Evolutionary conservation across 768 basidiomycete genomes (phyloP).

Genomic region (Scleroderma citrinum): DNA sequence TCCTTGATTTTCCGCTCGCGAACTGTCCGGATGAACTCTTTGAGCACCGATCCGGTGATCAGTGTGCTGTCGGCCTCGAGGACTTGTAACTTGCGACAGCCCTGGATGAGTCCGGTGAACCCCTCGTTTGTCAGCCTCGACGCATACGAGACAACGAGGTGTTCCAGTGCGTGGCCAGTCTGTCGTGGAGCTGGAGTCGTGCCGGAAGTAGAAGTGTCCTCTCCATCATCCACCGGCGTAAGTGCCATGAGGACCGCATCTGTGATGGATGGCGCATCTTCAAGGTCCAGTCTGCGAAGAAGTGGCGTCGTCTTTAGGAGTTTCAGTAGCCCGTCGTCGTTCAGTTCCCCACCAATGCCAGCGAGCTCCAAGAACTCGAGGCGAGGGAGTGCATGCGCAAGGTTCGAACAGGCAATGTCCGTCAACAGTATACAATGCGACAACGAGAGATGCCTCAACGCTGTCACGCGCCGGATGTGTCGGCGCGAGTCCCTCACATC

Average conservation of each 20-base stretch:
- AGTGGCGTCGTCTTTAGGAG: constrained; percentile 64
- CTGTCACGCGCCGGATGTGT: constrained; percentile 58
- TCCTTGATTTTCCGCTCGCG: constrained; percentile 42
- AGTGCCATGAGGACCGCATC: constrained; percentile 65
- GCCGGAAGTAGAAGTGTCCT: constrained; percentile 11
- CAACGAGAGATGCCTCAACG: constrained; percentile 66
- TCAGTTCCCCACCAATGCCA: constrained; percentile 62
- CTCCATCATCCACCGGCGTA: constrained; percentile 37
- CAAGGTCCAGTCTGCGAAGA: constrained; percentile 78
- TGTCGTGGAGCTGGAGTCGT: constrained; percentile 25
- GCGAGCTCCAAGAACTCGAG: constrained; percentile 79
- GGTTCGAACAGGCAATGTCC: constrained; percentile 65
- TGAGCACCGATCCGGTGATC: constrained; percentile 54
- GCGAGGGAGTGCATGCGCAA: constrained; percentile 63
- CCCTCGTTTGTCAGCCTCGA: constrained; percentile 58
- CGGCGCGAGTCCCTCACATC: constrained; percentile 43
- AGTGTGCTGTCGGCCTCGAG: constrained; percentile 80
- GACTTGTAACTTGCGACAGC: constrained; percentile 53
- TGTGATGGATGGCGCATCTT: constrained; percentile 70
- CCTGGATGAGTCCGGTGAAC: constrained; percentile 55
- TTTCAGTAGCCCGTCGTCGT: constrained; percentile 66
- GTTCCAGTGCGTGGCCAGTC: constrained; percentile 65
- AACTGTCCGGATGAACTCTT: constrained; percentile 58
- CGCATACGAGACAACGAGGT: constrained; percentile 66
- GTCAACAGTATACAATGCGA: constrained; percentile 69